Conservation (phyloP, 306 rosid genomes). For the Dalbergia cochinchinensis region DNA sequence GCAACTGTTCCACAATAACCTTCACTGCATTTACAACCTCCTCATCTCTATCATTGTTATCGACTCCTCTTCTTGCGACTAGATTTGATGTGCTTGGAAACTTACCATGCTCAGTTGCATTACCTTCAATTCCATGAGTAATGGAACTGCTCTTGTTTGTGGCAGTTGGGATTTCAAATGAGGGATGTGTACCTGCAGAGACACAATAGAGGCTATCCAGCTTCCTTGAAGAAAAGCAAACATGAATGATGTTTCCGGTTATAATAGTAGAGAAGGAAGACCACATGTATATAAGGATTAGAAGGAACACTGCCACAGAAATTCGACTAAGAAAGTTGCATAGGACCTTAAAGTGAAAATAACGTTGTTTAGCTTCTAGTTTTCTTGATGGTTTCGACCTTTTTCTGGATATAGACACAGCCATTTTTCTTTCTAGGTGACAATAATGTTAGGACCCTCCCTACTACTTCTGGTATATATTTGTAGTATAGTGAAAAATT, state of each 20-base stretch:
- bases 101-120: conserved; percentile 1
- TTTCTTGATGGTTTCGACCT: conserved; percentile 56
- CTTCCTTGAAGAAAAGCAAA: conserved; percentile 75
- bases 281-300: conserved; percentile 68
- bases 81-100: conserved; percentile 37
- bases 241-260: conserved; percentile 71
- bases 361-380: conserved; percentile 36
- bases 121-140: conserved; percentile 32
- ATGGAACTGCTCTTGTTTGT: conserved; percentile 27
- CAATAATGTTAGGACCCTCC: conserved; percentile 35
- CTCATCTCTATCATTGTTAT: conserved; percentile 39
- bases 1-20: conserved; percentile 62
- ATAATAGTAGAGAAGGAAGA: conserved; percentile 69
- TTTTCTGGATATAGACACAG: conserved; percentile 56
- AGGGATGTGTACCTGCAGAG: conserved; percentile 73
- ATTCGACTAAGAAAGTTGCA: conserved; percentile 51
- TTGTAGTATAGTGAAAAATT: conserved; percentile 38
- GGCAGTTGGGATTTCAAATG: conserved; percentile 57
- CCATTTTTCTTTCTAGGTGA: conserved; percentile 52
- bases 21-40: conserved; percentile 58
- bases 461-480: conserved; percentile 31
- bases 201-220: conserved; percentile 70
- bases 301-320: conserved; percentile 55
- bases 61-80: conserved; percentile 17
- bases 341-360: conserved; percentile 37